phyloP scores from a whole-genome alignment of 2,329 filamentous ascomycete genomes.

The Paecilomyces dactylethromorphus region DNA sequence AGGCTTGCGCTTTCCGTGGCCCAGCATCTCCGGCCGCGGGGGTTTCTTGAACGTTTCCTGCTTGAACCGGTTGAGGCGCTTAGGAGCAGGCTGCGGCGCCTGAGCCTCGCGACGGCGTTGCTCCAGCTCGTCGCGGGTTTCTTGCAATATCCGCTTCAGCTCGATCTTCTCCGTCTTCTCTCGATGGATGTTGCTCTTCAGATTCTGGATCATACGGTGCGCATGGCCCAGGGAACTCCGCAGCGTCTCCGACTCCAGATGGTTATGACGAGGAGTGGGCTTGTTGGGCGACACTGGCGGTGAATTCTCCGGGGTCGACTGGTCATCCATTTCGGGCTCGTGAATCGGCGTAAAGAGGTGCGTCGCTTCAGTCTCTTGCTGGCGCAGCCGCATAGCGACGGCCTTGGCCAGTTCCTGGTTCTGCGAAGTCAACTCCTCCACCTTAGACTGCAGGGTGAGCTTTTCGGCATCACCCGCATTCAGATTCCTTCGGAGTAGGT shows the following conservation, averaged over 20 bases:
- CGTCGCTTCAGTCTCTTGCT: constrained; percentile 55
- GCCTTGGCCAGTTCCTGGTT: constrained; percentile 87
- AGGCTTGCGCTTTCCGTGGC: constrained; percentile 65
- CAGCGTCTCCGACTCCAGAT: constrained; percentile 91
- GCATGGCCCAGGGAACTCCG: constrained; percentile 92
- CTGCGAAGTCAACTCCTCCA: constrained; percentile 80
- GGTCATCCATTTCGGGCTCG: constrained; percentile 59
- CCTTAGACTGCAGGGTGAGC: constrained; percentile 68
- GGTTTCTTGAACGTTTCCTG: constrained; percentile 69
- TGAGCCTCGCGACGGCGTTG: constrained; percentile 53
- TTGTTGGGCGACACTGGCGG: constrained; percentile 88
- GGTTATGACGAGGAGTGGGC: constrained; percentile 79
- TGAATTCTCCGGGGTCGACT: constrained; percentile 77
- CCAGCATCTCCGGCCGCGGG: constrained; percentile 64
- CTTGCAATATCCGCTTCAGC: constrained; percentile 88
- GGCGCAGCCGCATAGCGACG: constrained; percentile 65
- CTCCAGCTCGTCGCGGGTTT: constrained; percentile 87
- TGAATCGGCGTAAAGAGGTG: constrained; percentile 55
- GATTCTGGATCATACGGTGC: constrained; percentile 91
- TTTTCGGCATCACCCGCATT: constrained; percentile 73
- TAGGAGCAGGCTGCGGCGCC: constrained; percentile 28
- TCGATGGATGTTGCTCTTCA: constrained; percentile 89
- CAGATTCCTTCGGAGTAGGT: constrained; percentile 73
- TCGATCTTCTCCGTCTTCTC: constrained; percentile 99
- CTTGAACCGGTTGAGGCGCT: neutral